These are phyloP conservation scores for Phytopythium ostracodes DNA, from an alignment of 352 stramenopile genomes.

Conservation along the genomic window DNA sequence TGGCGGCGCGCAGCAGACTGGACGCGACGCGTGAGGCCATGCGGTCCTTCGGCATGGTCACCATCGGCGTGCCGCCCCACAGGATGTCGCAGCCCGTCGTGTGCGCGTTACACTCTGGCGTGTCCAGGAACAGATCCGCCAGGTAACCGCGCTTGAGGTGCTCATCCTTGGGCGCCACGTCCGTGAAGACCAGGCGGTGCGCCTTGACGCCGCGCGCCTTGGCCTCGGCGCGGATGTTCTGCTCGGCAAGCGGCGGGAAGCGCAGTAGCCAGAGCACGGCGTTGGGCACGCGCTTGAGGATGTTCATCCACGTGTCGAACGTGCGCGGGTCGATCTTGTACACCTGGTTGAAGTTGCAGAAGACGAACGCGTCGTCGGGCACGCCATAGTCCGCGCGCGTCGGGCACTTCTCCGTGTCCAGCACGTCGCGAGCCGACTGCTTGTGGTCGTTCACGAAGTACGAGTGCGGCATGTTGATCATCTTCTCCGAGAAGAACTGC, in stretches of 20 bases:
- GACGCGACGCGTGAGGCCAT: constrained; percentile 89
- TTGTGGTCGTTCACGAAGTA: constrained; percentile 94
- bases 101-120: constrained; percentile 88
- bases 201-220: constrained; percentile 61
- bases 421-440: constrained; percentile 75
- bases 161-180: constrained; percentile 87
- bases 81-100: constrained; percentile 92
- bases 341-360: constrained; percentile 94
- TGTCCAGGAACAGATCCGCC: constrained; percentile 93
- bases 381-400: constrained; percentile 87
- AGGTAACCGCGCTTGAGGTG: constrained; percentile 86
- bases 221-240: constrained; percentile 85
- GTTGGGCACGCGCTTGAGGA: constrained; percentile 90
- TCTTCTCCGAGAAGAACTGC: constrained; percentile 85
- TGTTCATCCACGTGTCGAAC: constrained; percentile 92
- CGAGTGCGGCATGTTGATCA: constrained; percentile 90
- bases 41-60: constrained; percentile 88
- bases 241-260: constrained; percentile 77
- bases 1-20: constrained; percentile 77
- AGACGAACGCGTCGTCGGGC: constrained; percentile 91
- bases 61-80: constrained; percentile 89
- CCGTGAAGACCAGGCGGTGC: constrained; percentile 76
- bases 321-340: constrained; percentile 94
- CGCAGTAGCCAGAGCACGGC: constrained; percentile 90
- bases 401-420: constrained; percentile 74